Percentiles rank a stretch among this genome's conserved stretches.
Conservation (phyloP, 495 filamentous ascomycete species). For the Aspergillus homomorphus region DNA sequence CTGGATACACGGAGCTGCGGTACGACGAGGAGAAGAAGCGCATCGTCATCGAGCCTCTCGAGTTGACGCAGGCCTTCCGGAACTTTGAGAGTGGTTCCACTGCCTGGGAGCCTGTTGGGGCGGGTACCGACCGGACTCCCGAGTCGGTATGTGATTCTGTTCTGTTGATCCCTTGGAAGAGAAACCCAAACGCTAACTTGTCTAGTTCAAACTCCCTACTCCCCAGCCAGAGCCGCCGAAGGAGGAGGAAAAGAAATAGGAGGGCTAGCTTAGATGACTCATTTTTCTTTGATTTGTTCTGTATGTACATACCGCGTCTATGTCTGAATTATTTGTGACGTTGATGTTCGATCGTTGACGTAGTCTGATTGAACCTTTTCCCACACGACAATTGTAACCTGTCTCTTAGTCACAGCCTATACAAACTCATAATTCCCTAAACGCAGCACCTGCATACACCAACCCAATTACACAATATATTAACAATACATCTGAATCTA, state of each 20-base stretch:
- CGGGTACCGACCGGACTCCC: conserved; percentile 74
- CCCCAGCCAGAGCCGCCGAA: conserved; percentile 85
- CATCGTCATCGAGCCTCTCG: conserved; percentile 94
- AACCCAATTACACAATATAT: no score
- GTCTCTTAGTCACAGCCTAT: no score
- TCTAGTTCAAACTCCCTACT: conserved; percentile 83
- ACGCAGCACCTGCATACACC: no score
- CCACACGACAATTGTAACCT: no score
- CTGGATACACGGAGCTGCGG: conserved; percentile 96
- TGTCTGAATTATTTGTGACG: conserved; percentile 29
- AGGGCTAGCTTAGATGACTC: conserved; percentile 36
- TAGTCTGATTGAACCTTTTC: conserved; percentile 1
- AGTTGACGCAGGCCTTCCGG: conserved; percentile 97
- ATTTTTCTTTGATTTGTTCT: conserved; percentile 31
- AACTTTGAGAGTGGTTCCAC: conserved; percentile 88
- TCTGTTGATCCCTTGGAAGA: neutral
- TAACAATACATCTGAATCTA: no score
- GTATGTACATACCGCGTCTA: conserved; percentile 46
- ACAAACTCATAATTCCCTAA: no score
- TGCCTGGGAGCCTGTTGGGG: conserved; percentile 82
- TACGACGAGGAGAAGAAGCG: conserved; percentile 99
- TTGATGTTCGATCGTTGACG: conserved; percentile 12
- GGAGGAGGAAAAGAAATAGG: conserved; percentile 92
- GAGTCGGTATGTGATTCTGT: conserved; percentile 54
- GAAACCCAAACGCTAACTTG: conserved; percentile 11